These are phyloP conservation scores for Pyropia yezoensis DNA, from an alignment of 23 red algal genomes.

Conservation along the genomic window DNA sequence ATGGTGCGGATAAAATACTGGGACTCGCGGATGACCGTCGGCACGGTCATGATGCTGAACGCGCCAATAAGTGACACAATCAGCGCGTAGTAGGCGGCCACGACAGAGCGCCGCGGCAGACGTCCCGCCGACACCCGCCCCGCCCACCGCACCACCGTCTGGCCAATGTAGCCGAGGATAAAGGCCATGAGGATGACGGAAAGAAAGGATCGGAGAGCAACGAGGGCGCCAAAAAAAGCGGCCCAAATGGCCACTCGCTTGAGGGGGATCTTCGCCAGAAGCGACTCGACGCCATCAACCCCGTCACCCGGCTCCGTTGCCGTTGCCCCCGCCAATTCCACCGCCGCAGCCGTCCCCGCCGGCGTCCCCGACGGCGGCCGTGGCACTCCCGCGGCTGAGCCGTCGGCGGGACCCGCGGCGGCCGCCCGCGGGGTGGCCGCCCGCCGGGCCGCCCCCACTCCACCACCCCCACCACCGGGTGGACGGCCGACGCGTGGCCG, in stretches of 20 bases:
- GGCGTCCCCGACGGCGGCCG: too few relatives aligned
- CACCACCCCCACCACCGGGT: too few relatives aligned
- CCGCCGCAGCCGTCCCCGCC: too few relatives aligned
- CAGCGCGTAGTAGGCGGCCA: slow-evolving; percentile 64
- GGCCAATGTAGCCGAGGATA: slow-evolving; percentile 76
- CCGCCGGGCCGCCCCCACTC: too few relatives aligned
- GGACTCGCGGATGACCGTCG: slow-evolving; percentile 72
- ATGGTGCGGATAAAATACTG: slow-evolving; percentile 89
- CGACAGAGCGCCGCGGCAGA: slow-evolving; percentile 49
- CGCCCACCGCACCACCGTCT: slow-evolving; percentile 57
- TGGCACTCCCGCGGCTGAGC: too few relatives aligned
- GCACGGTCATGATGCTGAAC: slow-evolving; percentile 78
- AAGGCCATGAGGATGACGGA: slow-evolving; percentile 86
- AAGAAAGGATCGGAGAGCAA: slow-evolving; percentile 73
- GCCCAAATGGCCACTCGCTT: slow-evolving; percentile 65
- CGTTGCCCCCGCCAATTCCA: too few relatives aligned
- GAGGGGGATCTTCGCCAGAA: slow-evolving; percentile 5
- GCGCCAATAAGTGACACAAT: slow-evolving; percentile 64
- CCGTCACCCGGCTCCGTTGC: too few relatives aligned
- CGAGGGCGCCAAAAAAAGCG: slow-evolving; percentile 19
- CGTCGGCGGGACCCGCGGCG: too few relatives aligned
- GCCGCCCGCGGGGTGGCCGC: too few relatives aligned
- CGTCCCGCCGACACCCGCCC: slow-evolving; percentile 11
- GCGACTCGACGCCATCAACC: too few relatives aligned
- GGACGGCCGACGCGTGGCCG: too few relatives aligned